These are phyloP conservation scores for Miscanthus lutarioriparius DNA, from an alignment of 176 grass and related monocot genomes.

Conservation along the genomic window DNA sequence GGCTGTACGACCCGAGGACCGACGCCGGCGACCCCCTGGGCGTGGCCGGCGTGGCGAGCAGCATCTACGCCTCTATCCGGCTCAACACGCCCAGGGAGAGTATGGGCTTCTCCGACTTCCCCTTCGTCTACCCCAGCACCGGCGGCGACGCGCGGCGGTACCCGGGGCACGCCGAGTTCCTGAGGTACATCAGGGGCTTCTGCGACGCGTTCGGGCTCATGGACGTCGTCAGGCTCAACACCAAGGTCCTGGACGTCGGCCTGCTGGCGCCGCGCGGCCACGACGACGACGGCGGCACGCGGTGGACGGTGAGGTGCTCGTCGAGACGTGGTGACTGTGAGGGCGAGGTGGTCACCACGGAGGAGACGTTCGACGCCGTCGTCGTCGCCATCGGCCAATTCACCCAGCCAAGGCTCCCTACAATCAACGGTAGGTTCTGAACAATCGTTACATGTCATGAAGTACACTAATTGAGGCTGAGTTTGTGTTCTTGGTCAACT, in stretches of 20 bases:
- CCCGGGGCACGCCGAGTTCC: slow-evolving; percentile 35
- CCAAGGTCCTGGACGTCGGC: slow-evolving; percentile 29
- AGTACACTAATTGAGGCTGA: no score
- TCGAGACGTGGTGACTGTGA: background rate
- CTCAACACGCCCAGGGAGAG: background rate
- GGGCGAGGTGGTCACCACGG: background rate
- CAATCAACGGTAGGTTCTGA: background rate
- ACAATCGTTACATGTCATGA: no score
- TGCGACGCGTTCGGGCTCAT: slow-evolving; percentile 29
- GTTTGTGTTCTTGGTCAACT: background rate
- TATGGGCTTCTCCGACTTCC: slow-evolving; percentile 47
- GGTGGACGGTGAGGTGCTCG: slow-evolving; percentile 16
- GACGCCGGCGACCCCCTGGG: slow-evolving; percentile 16
- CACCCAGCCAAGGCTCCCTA: background rate
- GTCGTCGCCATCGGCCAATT: slow-evolving; percentile 25
- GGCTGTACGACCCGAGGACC: slow-evolving; percentile 36
- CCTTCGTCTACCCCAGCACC: background rate
- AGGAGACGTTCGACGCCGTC: slow-evolving; percentile 54
- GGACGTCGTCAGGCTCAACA: slow-evolving; percentile 47
- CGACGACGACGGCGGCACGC: no score
- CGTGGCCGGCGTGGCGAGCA: background rate
- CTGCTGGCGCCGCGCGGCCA: background rate
- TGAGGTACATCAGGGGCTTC: slow-evolving; percentile 41
- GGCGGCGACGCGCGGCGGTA: slow-evolving; percentile 3
- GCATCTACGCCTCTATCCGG: slow-evolving; percentile 40